Percentiles rank a stretch among this genome's conserved stretches.
Conservation (phyloP, 164 flowering plant genomes). For the Stephania cephalantha region DNA sequence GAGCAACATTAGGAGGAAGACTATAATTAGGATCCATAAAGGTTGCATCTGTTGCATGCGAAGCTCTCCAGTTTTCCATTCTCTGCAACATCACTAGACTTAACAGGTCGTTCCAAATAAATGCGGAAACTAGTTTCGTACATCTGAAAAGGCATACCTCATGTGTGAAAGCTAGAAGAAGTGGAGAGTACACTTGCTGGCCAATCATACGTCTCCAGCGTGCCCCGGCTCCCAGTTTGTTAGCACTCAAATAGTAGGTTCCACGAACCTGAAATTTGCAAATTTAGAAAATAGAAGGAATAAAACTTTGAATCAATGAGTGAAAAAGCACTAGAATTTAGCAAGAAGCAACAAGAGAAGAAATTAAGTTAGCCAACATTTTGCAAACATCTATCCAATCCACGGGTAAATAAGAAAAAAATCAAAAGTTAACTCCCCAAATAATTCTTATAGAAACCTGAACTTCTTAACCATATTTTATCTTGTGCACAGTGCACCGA, state of each 20-base stretch:
- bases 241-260: slow-evolving; percentile 53
- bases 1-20: slow-evolving; percentile 75
- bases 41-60: slow-evolving; percentile 37
- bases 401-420: not conserved
- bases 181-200: slow-evolving; percentile 77
- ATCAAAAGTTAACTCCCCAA: not conserved
- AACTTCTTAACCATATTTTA: not conserved
- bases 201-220: slow-evolving; percentile 70
- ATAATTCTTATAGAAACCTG: not conserved
- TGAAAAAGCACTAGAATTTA: not conserved
- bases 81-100: slow-evolving; percentile 31
- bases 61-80: slow-evolving; percentile 47
- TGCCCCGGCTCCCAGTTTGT: slow-evolving; percentile 55
- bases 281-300: not conserved
- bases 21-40: slow-evolving; percentile 56
- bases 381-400: not conserved
- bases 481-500: not conserved
- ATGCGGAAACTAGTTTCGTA: not conserved
- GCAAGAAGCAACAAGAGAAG: not conserved
- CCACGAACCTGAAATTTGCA: slow-evolving; percentile 55
- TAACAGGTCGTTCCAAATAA: not conserved
- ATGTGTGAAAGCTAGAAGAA: slow-evolving; percentile 66
- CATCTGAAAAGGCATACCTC: slow-evolving; percentile 39
- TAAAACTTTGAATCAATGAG: not conserved
- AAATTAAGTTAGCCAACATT: not conserved